Base-by-base conservation (phyloP, 371 early-diverging fungal species). In the Actinomortierella wolfii region DNA sequence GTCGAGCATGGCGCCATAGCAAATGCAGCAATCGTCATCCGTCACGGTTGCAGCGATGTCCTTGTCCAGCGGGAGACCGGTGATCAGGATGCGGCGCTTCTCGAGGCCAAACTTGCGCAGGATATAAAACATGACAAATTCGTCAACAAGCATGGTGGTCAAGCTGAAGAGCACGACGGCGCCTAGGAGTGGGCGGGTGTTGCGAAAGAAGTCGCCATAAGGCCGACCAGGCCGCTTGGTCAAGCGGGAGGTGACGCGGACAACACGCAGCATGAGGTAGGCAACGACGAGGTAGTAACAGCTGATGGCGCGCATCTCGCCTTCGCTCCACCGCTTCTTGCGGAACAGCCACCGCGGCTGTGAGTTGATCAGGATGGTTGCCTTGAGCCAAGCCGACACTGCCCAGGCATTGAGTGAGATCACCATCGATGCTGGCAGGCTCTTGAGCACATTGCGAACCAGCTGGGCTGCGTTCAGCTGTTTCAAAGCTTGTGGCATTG, bases 21-120 rank as follows among this genome's bases (percentile, higher is more conserved):
- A 73, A 54, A 73, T 73, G 51, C 74, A 73, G 44, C 74, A 73
- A 24, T 73, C 74, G 18, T 73, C 74, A 29, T 73, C 74, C 15
- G 49, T 59, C 6, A 41, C 20, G 21, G 11, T 11, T 18, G 18
- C 47, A 23, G 61, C 59, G 6, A 20, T 54, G 11, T 73, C 61
- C 48, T 73, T 73, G 23, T 73, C 74, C 40, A 73, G 21, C 13
- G 74, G 63, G 15, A 52, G 62, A 17, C 74, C 74, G 0, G 67
- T 73, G 52, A 73, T 59, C 47, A 73, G 43, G 48, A 73, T 63
- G 24, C 74, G 55, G 26, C 56, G 62, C 46, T 73, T 73, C 54
- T 73, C 74, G n/a, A 73, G 67, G 0, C 74, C 74, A 60, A 73
- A 73, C 48, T 73, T 73, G 52, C 74, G 74, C n/a, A 73, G 74